Percentiles rank a stretch among this genome's conserved stretches.
Conservation (phyloP, 2,329 filamentous ascomycete genomes). For the Elsinoe ampelina region DNA sequence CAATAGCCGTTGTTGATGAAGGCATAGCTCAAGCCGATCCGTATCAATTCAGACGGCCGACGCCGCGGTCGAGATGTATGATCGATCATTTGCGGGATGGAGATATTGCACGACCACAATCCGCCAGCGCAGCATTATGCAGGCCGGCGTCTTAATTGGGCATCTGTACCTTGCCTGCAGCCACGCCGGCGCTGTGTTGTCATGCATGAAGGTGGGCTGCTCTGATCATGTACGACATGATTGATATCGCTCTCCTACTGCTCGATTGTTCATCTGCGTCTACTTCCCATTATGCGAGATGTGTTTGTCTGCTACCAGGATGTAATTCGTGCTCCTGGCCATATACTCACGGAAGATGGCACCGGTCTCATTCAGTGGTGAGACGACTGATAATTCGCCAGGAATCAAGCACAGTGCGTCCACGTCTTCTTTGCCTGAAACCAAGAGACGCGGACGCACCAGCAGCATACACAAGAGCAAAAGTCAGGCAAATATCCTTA, state of each 20-base stretch:
- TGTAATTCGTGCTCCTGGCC: too few relatives aligned
- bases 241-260: too few relatives aligned
- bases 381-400: too few relatives aligned
- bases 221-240: neutral
- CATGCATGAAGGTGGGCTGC: neutral
- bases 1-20: too few relatives aligned
- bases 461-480: constrained; percentile 5
- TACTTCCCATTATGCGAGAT: too few relatives aligned
- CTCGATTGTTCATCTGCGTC: too few relatives aligned
- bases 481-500: constrained; percentile 7
- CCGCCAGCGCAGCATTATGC: constrained; percentile 7
- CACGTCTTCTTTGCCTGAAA: neutral
- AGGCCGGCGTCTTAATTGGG: neutral
- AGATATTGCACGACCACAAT: neutral
- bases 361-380: too few relatives aligned
- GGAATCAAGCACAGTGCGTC: neutral
- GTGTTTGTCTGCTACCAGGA: too few relatives aligned
- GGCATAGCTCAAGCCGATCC: too few relatives aligned
- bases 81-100: neutral
- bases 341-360: too few relatives aligned
- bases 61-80: neutral
- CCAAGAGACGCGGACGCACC: neutral
- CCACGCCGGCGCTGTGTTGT: neutral
- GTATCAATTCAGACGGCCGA: too few relatives aligned
- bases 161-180: neutral